Conservation (phyloP, 495 filamentous ascomycete species). For the Lasiosphaeriaceae sp. region DNA sequence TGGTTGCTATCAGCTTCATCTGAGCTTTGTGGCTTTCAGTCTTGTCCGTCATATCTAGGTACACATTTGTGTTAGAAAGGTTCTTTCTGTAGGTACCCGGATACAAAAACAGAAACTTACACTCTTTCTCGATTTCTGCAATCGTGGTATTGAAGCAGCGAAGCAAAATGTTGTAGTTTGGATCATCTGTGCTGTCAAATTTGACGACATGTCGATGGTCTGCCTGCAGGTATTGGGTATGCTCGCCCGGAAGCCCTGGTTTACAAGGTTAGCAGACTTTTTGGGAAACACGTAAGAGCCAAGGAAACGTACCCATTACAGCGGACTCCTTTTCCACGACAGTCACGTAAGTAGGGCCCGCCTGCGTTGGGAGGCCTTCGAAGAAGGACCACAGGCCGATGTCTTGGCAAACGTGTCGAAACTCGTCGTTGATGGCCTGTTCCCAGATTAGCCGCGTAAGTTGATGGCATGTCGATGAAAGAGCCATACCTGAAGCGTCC, state of each 20-base stretch:
- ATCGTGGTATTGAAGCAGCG: slow-evolving; percentile 17
- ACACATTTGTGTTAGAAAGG: slow-evolving; percentile 2
- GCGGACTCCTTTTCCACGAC: slow-evolving; percentile 45
- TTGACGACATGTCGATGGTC: slow-evolving; percentile 36
- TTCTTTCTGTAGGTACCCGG: too few relatives aligned
- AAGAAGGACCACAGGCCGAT: slow-evolving; percentile 45
- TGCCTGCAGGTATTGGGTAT: slow-evolving; percentile 35
- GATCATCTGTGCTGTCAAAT: slow-evolving; percentile 15
- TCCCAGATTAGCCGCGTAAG: slow-evolving; percentile 5
- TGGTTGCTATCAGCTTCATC: slow-evolving; percentile 16
- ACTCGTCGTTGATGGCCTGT: slow-evolving; percentile 45
- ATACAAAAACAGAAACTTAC: slow-evolving; percentile 1
- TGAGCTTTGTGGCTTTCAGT: slow-evolving; percentile 13
- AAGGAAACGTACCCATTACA: slow-evolving; percentile 15
- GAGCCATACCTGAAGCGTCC: slow-evolving; percentile 11
- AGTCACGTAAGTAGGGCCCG: slow-evolving; percentile 29
- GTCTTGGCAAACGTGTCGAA: slow-evolving; percentile 31
- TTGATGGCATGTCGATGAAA: not conserved
- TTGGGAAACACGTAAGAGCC: not conserved
- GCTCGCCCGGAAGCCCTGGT: slow-evolving; percentile 38
- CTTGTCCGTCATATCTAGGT: slow-evolving; percentile 7
- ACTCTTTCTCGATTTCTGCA: slow-evolving; percentile 15
- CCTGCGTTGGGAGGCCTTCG: slow-evolving; percentile 33
- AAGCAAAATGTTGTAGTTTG: slow-evolving; percentile 22
- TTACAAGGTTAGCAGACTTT: not conserved